Percentiles rank a stretch among this genome's conserved stretches.
Evolutionary conservation across 1,284 basidiomycete species (phyloP).

Genomic region (Schizopora paradoxa): DNA sequence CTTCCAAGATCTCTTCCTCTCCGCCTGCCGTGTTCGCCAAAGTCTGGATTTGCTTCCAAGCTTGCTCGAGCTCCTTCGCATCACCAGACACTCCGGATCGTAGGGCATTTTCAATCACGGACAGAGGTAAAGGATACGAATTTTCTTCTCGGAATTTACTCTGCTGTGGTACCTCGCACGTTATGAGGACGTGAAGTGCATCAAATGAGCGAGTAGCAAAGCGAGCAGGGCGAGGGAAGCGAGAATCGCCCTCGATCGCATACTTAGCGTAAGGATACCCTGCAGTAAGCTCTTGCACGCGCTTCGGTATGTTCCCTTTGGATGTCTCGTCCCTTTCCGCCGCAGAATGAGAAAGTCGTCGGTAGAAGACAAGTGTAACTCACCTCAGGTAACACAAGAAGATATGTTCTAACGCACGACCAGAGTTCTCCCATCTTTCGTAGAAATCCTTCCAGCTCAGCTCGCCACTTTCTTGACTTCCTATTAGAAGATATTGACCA

Average conservation of each 20-base stretch:
- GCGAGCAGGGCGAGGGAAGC: conserved; percentile 47
- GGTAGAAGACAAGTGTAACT: conserved; percentile 19
- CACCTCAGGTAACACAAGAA: conserved; percentile 67
- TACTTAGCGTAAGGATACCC: conserved; percentile 56
- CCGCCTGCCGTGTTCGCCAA: conserved; percentile 31
- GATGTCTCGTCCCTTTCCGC: conserved; percentile 51
- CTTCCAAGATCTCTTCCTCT: conserved; percentile 18
- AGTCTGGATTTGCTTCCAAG: conserved; percentile 54
- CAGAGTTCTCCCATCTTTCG: conserved; percentile 62
- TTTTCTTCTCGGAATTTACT: conserved; percentile 32
- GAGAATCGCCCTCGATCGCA: conserved; percentile 28
- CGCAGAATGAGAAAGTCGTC: conserved; percentile 8
- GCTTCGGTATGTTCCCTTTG: conserved; percentile 53
- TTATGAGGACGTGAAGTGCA: conserved; percentile 60
- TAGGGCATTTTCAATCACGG: conserved; percentile 57
- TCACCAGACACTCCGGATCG: conserved; percentile 34
- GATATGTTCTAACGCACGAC: conserved; percentile 65
- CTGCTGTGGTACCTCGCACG: conserved; percentile 41
- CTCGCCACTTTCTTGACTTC: conserved; percentile 37
- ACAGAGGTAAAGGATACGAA: conserved; percentile 50
- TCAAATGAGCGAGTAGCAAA: conserved; percentile 60
- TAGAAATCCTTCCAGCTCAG: conserved; percentile 65
- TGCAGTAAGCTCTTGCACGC: conserved; percentile 62
- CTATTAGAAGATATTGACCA: conserved; percentile 64
- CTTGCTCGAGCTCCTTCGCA: conserved; percentile 30